Percentiles rank a stretch among this genome's conserved stretches.
Evolutionary conservation across 139 green algal genomes (phyloP).

Genomic region (Pycnococcus provasolii): DNA sequence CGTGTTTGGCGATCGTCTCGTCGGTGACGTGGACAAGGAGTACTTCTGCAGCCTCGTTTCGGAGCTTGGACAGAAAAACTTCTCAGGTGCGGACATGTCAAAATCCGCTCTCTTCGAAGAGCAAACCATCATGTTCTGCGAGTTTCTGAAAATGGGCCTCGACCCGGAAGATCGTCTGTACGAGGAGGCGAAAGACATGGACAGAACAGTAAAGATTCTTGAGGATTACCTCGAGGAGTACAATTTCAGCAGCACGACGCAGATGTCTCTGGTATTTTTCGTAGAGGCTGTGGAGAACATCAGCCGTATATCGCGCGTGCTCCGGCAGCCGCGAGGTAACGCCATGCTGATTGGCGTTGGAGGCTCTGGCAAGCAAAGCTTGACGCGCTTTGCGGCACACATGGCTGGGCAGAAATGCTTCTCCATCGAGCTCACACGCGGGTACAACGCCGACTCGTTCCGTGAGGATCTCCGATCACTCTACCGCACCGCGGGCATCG

Average conservation of each 20-base stretch:
- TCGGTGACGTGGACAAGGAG: constrained; percentile 52
- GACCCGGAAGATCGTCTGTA: constrained; percentile 27
- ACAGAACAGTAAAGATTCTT: constrained; percentile 26
- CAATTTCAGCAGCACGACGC: constrained; percentile 47
- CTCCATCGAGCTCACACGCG: constrained; percentile 44
- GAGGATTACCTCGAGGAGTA: constrained; percentile 59
- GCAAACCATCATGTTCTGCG: constrained; percentile 9
- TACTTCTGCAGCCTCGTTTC: constrained; percentile 39
- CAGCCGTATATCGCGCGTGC: constrained; percentile 50
- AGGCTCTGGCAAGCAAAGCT: constrained; percentile 54
- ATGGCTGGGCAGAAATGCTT: constrained; percentile 42
- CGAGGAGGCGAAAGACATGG: constrained; percentile 19
- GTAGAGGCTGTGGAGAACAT: constrained; percentile 65
- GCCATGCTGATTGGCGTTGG: constrained; percentile 70
- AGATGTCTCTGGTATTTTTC: constrained; percentile 71
- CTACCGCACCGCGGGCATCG: constrained; percentile 48
- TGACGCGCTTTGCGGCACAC: constrained; percentile 60
- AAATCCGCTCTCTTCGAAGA: constrained; percentile 8
- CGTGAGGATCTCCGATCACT: constrained; percentile 63
- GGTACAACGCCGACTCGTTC: constrained; percentile 50
- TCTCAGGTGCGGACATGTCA: constrained; percentile 12
- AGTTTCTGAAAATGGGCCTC: constrained; percentile 39
- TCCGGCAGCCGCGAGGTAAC: constrained; percentile 63
- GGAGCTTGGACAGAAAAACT: constrained; percentile 30
- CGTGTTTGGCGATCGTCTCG: constrained; percentile 65